Base-by-base conservation (phyloP, 352 stramenopile genomes). In the Pythium aquatile region DNA sequence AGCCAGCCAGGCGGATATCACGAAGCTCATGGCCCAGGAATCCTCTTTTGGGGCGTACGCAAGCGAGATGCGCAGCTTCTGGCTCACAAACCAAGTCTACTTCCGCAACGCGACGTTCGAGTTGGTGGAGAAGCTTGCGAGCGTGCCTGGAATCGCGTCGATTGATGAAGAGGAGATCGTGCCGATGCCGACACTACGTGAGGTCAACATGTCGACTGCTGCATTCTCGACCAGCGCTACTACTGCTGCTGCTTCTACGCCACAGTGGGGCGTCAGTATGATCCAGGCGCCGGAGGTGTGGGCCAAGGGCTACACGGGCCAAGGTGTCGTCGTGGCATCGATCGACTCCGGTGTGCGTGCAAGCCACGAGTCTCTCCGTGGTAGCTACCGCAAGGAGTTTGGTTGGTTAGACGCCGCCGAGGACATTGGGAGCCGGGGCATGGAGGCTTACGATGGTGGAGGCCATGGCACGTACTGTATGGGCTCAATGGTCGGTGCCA, bases 51-150 rank as follows among this genome's bases (percentile, higher is more conserved):
- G 1, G n/a, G 28, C 48, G n/a, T 20, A 60, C 5, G 59, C 37
- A 2, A 55, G 53, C n/a, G 20, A 40, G 14, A 29, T 54, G 29
- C 51, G 63, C 49, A 75, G 56, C 63, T 75, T 74, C 54, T 80
- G 73, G 73, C 61, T 80, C 55, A 65, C 55, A n/a, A 77, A 77
- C 68, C 64, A 75, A 46, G 35, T 77, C 6, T 75, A 61, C 53
- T 68, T 80, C n/a, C 46, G 70, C n/a, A 61, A 63, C 24, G 70
- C 68, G 2, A 64, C 73, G 2, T 20, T 65, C 26, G 51, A 49
- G 1, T 42, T 80, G 2, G 42, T 80, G 14, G 32, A 54, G n/a
- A 62, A 68, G 46, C 54, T 68, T 5, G 54, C 61, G 13, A 11
- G 28, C 32, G 37, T 68, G 54, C 26, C 61, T 1, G 42, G 30